Conservation (phyloP, 2,329 filamentous ascomycete genomes). For the Aquanectria penicillioides region DNA sequence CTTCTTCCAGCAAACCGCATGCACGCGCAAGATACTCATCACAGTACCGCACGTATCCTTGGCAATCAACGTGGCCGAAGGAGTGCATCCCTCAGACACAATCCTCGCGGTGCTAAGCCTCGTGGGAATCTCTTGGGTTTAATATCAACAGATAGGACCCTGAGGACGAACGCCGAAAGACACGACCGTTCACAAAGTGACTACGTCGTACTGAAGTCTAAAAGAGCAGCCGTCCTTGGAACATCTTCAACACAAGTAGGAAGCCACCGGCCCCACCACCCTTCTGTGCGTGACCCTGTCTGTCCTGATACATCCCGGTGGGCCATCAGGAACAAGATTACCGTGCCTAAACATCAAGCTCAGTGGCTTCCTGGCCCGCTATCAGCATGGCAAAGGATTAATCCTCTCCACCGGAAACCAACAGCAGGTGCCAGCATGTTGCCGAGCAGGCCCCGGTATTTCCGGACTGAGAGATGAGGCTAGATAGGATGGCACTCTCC, state of each 20-base stretch:
- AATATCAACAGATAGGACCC: no score
- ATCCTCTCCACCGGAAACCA: not conserved
- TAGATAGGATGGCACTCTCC: not conserved
- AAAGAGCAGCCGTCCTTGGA: no score
- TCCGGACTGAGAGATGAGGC: not conserved
- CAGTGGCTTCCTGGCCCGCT: not conserved
- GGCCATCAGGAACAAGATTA: not conserved
- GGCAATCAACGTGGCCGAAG: not conserved
- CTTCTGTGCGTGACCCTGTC: conserved; percentile 5
- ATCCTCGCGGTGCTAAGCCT: not conserved
- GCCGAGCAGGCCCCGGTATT: not conserved
- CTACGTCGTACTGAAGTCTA: no score
- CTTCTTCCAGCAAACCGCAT: no score
- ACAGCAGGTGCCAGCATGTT: not conserved
- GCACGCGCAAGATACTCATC: no score
- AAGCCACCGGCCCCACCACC: no score
- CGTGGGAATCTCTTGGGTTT: no score
- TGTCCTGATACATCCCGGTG: conserved; percentile 3
- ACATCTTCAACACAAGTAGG: no score
- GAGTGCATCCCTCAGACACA: not conserved
- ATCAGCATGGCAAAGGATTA: conserved; percentile 7
- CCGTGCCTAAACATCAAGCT: not conserved
- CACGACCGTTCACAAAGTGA: no score
- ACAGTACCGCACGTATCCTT: no score
- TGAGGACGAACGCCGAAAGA: no score